These are phyloP conservation scores for Neospermospora avenae DNA, from an alignment of 2,329 filamentous ascomycete genomes.

Conservation along the genomic window DNA sequence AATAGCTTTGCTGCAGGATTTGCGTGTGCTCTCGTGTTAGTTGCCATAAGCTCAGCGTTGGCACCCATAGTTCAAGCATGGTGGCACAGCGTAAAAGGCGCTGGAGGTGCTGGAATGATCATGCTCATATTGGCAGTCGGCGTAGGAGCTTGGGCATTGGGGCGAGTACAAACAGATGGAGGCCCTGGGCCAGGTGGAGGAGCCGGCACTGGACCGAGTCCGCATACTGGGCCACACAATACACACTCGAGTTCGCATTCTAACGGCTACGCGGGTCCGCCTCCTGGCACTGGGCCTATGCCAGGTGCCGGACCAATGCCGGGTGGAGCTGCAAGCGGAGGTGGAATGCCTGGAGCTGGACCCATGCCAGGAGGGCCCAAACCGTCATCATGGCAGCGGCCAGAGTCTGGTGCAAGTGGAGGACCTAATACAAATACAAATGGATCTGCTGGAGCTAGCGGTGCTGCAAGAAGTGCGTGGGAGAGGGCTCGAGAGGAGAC, in stretches of 20 bases:
- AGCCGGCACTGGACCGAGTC: conserved; percentile 15
- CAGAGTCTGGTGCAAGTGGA: conserved; percentile 16
- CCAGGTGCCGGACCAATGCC: conserved; percentile 15
- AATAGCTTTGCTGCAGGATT: conserved; percentile 92
- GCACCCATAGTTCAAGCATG: conserved; percentile 71
- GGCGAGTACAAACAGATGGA: conserved; percentile 57
- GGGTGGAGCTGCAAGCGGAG: conserved; percentile 2
- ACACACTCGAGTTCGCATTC: conserved; percentile 25
- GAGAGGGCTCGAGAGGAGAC: conserved; percentile 69
- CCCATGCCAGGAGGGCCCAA: conserved; percentile 21
- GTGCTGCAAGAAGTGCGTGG: conserved; percentile 51
- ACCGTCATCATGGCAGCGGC: conserved; percentile 29
- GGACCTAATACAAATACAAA: conserved; percentile 21
- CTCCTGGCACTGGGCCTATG: conserved; percentile 30
- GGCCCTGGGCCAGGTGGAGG: conserved; percentile 36
- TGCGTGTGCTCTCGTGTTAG: conserved; percentile 68
- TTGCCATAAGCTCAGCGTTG: conserved; percentile 69
- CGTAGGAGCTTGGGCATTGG: conserved; percentile 73
- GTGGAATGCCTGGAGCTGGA: conserved; percentile 14
- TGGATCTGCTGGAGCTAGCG: conserved; percentile 12
- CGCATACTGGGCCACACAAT: conserved; percentile 19
- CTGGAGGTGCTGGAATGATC: conserved; percentile 70
- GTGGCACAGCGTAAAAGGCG: conserved; percentile 66
- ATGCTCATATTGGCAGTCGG: conserved; percentile 71
- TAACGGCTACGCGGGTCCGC: conserved; percentile 27